phyloP scores from a whole-genome alignment of 1,284 basidiomycete species.

The Retiboletus fuscus region DNA sequence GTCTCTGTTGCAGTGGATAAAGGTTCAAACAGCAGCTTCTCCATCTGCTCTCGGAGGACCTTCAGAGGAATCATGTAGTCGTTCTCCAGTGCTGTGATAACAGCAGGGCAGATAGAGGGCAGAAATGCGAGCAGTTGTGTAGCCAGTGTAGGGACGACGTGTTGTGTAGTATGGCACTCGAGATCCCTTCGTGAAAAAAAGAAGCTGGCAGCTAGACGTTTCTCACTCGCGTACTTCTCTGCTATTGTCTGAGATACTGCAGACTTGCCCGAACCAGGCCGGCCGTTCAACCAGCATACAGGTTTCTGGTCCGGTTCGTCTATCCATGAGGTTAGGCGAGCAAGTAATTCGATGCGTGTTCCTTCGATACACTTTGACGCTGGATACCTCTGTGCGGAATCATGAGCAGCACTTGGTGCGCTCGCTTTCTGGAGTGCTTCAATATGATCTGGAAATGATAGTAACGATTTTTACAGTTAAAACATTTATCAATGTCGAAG shows the following conservation, averaged over 20 bases:
- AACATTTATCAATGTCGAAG: too few species aligned
- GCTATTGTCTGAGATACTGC: slow-evolving; percentile 39
- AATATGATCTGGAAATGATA: too few species aligned
- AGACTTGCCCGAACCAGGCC: slow-evolving; percentile 39
- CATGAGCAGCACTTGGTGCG: too few species aligned
- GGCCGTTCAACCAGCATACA: slow-evolving; percentile 39
- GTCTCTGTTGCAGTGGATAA: slow-evolving; percentile 23
- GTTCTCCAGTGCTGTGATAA: slow-evolving; percentile 32
- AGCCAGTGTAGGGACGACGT: slow-evolving; percentile 33
- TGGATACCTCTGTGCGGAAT: too few species aligned
- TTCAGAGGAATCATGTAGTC: slow-evolving; percentile 39
- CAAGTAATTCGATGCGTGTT: slow-evolving; percentile 38
- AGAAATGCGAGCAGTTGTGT: slow-evolving; percentile 26
- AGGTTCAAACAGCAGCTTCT: slow-evolving; percentile 34
- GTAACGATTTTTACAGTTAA: too few species aligned
- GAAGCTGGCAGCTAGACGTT: slow-evolving; percentile 38
- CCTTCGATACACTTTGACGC: too few species aligned
- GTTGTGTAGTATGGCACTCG: slow-evolving; percentile 32
- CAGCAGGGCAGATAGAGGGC: slow-evolving; percentile 32
- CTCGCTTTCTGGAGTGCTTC: too few species aligned
- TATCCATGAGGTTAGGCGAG: slow-evolving; percentile 32
- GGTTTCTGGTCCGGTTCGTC: slow-evolving; percentile 23
- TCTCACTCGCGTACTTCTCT: too few species aligned
- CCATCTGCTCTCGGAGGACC: slow-evolving; percentile 40
- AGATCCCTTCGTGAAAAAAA: slow-evolving; percentile 39